A percentile compares a stretch with the other conserved stretches of the same genome.
Conservation (phyloP, 1,284 basidiomycete genomes). For the Flammula alnicola region DNA sequence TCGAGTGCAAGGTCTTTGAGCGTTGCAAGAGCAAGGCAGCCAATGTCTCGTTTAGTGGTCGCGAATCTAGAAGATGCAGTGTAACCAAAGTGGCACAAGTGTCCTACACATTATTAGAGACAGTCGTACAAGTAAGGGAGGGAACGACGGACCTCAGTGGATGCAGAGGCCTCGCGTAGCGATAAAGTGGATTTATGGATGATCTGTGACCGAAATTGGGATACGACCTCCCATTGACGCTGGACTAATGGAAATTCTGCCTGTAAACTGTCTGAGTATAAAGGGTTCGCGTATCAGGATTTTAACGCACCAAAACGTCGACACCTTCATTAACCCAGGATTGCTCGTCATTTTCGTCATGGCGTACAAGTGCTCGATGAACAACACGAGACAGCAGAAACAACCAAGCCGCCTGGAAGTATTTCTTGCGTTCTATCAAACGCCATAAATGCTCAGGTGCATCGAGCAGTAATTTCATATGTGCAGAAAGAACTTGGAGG, state of each 20-base stretch:
- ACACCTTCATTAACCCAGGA: constrained; percentile 67
- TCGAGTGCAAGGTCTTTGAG: constrained; percentile 60
- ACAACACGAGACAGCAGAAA: constrained; percentile 87
- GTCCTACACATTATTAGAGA: constrained; percentile 49
- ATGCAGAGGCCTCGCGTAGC: constrained; percentile 58
- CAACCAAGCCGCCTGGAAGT: constrained; percentile 83
- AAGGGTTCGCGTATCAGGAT: not conserved
- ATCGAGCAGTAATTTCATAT: constrained; percentile 86
- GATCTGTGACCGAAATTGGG: constrained; percentile 85
- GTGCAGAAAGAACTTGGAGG: constrained; percentile 80
- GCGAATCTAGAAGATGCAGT: constrained; percentile 83
- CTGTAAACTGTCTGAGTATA: constrained; percentile 40
- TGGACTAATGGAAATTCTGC: constrained; percentile 83
- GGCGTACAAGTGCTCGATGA: constrained; percentile 64
- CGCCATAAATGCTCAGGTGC: constrained; percentile 89
- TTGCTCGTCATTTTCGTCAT: constrained; percentile 63
- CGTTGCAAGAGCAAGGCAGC: constrained; percentile 75
- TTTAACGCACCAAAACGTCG: constrained; percentile 57
- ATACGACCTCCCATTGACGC: constrained; percentile 88
- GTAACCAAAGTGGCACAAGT: constrained; percentile 78
- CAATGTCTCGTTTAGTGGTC: constrained; percentile 75
- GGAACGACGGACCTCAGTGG: constrained; percentile 51
- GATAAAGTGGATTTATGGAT: constrained; percentile 80
- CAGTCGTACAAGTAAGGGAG: not conserved
- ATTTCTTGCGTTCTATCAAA: constrained; percentile 77